These are phyloP conservation scores for Selaginella tamariscina DNA, from an alignment of 75 land plant species.

Conservation along the genomic window DNA sequence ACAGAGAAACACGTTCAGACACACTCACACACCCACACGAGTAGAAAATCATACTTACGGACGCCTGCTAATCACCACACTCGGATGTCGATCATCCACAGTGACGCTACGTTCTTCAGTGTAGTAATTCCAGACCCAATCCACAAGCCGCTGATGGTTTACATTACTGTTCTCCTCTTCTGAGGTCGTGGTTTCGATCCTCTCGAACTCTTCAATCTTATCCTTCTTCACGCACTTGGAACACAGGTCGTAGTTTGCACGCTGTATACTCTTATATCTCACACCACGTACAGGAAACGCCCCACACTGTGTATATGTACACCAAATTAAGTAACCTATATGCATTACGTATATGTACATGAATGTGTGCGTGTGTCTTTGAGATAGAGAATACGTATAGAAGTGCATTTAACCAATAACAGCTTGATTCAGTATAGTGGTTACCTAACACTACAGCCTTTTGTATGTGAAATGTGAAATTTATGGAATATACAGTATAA, in stretches of 20 bases:
- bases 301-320: too few relatives aligned
- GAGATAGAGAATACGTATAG: too few relatives aligned
- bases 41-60: constrained; percentile 32
- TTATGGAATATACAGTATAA: too few relatives aligned
- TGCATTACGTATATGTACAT: too few relatives aligned
- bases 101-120: constrained; percentile 10
- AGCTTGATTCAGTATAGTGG: too few relatives aligned
- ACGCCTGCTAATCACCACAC: constrained; percentile 32
- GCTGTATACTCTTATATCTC: constrained; percentile 14
- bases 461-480: too few relatives aligned
- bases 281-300: constrained; percentile 27
- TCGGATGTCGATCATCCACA: constrained; percentile 2
- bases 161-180: not conserved
- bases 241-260: constrained; percentile 23
- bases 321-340: too few relatives aligned
- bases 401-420: too few relatives aligned
- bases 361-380: too few relatives aligned
- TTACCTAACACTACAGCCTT: too few relatives aligned
- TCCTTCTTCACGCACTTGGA: constrained; percentile 11
- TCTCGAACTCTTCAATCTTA: not conserved
- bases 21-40: not conserved
- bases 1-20: too few relatives aligned
- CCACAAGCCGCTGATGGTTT: constrained; percentile 50
- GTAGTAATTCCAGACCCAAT: constrained; percentile 96
- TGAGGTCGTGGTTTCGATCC: not conserved